Base-by-base conservation (phyloP, 2,329 filamentous ascomycete genomes). In the Neoascochyta sp. region DNA sequence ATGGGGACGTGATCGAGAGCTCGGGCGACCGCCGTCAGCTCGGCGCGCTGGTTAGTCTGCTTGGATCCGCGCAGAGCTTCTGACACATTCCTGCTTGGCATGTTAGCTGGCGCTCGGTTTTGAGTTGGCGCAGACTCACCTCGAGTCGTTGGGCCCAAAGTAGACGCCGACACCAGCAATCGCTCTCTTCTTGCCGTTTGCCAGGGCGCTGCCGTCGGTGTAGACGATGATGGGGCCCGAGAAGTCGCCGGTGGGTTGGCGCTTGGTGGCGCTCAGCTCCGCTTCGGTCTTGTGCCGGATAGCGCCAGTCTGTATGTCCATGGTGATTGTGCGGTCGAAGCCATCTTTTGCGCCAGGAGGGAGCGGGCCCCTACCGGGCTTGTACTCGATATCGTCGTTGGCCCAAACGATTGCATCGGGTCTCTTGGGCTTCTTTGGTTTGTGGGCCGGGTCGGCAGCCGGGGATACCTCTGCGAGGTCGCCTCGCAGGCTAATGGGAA, bases 1-100 rank as follows among this genome's bases (percentile, higher is more conserved):
- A 75, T 65, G 1, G 85, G 81, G 2, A 81, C 79, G 24, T 82
- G 76, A 52, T 95, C 80, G 13, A 96, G 71, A 1, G 89, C 89
- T 34, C 89, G 83, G 16, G 86, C 70, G 41, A 96, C 83, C 6
- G 88, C 92, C 14, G 85, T 89, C 36, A 98, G 71, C 66, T 98
- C 92, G n/a, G 90, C 92, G 3, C 92, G 84, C 62, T 96, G 87
- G 59, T 98, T 98, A 1, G 92, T 96, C 64, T 96, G 92, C 7
- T 73, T 71, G 10, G 74, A 69, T 28, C 87, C 87, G 29, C 72
- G 65, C 3, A 95, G 75, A 4, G 80, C 78, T 63, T 93, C 88
- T 9, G 85, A 86, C 14, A 94, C 65, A 51, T 84, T 84, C 46
- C 78, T 80, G 51, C 3, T 30, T 5, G 23, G 8, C n/a, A 24